A percentile compares a stretch with the other conserved stretches of the same genome.
Evolutionary conservation across 371 early-diverging fungal genomes (phyloP).

Genomic region (Mucor lusitanicus): DNA sequence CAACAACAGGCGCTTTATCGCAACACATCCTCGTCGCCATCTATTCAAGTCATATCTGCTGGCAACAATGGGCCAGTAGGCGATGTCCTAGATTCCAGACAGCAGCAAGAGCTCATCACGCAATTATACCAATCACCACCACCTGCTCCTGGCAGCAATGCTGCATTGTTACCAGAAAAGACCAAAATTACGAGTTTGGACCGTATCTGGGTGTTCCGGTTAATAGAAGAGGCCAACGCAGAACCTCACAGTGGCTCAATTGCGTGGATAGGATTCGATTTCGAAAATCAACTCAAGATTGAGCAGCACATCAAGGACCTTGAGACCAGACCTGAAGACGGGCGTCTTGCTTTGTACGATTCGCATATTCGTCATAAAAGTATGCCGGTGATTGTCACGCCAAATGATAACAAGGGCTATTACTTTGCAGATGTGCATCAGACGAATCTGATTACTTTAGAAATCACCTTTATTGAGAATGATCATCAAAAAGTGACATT

Average conservation of each 20-base stretch:
- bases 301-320: constrained; percentile 6
- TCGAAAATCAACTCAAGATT: constrained; percentile 27
- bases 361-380: constrained; percentile 33
- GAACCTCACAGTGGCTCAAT: neutral
- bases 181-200: constrained; percentile 18
- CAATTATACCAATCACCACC: neutral
- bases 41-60: constrained; percentile 9
- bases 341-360: constrained; percentile 30
- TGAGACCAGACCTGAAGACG: constrained; percentile 13
- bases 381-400: constrained; percentile 30
- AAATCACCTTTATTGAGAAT: constrained; percentile 14
- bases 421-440: constrained; percentile 18
- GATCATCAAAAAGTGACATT: neutral
- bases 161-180: neutral
- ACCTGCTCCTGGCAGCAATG: neutral
- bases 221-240: neutral
- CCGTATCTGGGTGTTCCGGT: constrained; percentile 38
- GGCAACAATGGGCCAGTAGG: constrained; percentile 10
- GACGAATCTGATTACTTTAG: neutral
- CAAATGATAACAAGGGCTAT: constrained; percentile 21
- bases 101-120: constrained; percentile 16
- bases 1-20: neutral
- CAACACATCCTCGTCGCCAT: neutral
- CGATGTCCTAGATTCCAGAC: constrained; percentile 21
- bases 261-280: constrained; percentile 40